A percentile compares a stretch with the other conserved stretches of the same genome.
Evolutionary conservation across 2,329 filamentous ascomycete genomes (phyloP).

Genomic region (Nigrospora sphaerica): DNA sequence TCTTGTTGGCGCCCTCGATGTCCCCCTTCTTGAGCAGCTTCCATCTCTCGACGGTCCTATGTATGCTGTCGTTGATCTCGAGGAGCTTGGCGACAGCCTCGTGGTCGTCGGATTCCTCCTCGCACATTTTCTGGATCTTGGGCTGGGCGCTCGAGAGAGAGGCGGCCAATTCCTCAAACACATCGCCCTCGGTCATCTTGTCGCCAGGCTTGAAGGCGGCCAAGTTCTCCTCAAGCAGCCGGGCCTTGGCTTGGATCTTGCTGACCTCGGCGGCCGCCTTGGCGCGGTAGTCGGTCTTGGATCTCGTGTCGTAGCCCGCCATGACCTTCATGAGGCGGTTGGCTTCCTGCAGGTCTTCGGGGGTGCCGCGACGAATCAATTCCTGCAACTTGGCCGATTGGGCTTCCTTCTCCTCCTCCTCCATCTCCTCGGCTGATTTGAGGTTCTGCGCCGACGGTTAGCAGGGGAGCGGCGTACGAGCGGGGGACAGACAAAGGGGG

Average conservation of each 20-base stretch:
- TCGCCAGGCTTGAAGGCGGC: constrained; percentile 79
- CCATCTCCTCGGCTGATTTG: constrained; percentile 96
- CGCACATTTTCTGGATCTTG: constrained; percentile 99
- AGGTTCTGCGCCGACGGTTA: constrained; percentile 57
- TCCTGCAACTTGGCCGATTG: constrained; percentile 98
- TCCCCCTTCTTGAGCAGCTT: constrained; percentile 96
- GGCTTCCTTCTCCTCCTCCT: constrained; percentile 88
- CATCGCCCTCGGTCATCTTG: constrained; percentile 60
- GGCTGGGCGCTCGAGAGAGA: constrained; percentile 89
- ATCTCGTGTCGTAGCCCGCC: constrained; percentile 91
- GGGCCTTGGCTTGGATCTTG: constrained; percentile 93
- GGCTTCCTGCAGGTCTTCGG: constrained; percentile 91
- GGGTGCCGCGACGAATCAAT: constrained; percentile 83
- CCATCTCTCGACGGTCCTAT: constrained; percentile 91
- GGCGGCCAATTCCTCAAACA: constrained; percentile 78
- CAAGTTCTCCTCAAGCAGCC: constrained; percentile 84
- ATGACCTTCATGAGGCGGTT: constrained; percentile 99
- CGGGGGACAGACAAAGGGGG: too few species aligned
- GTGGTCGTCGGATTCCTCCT: constrained; percentile 94
- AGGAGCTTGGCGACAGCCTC: constrained; percentile 93
- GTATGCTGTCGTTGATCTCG: constrained; percentile 98
- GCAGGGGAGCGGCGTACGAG: too few species aligned
- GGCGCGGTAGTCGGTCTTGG: constrained; percentile 95
- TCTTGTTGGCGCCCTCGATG: constrained; percentile 71
- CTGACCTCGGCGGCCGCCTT: constrained; percentile 94